Evolutionary conservation across 2,329 filamentous ascomycete genomes (phyloP).

Genomic region (Xylaria arbuscula): DNA sequence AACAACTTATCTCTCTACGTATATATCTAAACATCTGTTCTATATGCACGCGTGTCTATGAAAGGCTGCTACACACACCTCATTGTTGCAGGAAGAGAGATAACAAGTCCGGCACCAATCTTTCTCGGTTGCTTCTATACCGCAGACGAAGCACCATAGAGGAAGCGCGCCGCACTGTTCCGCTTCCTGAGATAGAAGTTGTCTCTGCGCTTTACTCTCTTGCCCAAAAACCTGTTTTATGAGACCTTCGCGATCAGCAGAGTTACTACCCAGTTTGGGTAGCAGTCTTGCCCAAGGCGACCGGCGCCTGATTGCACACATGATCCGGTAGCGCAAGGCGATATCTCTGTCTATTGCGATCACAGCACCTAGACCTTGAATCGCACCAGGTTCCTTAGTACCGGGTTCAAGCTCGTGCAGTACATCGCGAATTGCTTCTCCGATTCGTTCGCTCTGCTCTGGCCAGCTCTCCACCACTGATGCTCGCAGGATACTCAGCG

Average conservation of each 20-base stretch:
- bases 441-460: conserved; percentile 34
- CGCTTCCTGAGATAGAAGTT: conserved; percentile 29
- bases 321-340: conserved; percentile 32
- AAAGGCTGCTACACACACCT: conserved; percentile 36
- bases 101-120: conserved; percentile 40
- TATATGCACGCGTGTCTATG: conserved; percentile 38
- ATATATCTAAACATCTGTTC: neutral
- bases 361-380: conserved; percentile 35
- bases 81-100: conserved; percentile 37
- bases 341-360: conserved; percentile 35
- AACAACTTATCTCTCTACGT: conserved; percentile 13
- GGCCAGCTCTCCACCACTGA: conserved; percentile 35
- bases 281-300: conserved; percentile 36
- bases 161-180: conserved; percentile 32
- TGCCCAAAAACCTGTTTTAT: conserved; percentile 36
- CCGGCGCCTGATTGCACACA: conserved; percentile 38
- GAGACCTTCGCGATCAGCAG: conserved; percentile 34
- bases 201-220: conserved; percentile 35
- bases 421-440: conserved; percentile 35
- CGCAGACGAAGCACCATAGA: conserved; percentile 39
- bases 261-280: conserved; percentile 33
- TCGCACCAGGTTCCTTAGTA: conserved; percentile 31
- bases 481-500: conserved; percentile 38
- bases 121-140: conserved; percentile 37
- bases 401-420: conserved; percentile 33